Base-by-base conservation (phyloP, 257 asterid genomes). In the Rubia yunnanensis region DNA sequence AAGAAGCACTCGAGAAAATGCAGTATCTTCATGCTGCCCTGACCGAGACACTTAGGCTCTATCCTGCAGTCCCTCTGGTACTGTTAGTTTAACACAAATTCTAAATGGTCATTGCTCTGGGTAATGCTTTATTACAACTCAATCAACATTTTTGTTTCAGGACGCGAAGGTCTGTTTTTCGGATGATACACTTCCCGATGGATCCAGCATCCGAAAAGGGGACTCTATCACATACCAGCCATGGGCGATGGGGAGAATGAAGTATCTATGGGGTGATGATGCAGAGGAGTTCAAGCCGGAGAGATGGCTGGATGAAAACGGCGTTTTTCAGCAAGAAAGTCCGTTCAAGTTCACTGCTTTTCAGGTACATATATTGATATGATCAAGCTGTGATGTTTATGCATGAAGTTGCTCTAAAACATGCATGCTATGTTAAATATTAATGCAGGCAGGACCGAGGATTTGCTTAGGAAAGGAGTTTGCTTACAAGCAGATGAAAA, bases 401-500 rank as follows among this genome's bases (percentile, higher is more conserved):
- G 38, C 56, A 44, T 15, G 2, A 44, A 15, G 18, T 1, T 10
- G 48, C 3, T 39, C 18, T n/a, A n/a, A 44, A 20, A 65, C 60
- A 23, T 75, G 60, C 22, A 39, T 39, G 18, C 1, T 11, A 11
- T 48, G 44, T 11, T 10, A 39, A 11, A 2, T 31, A 57, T 73
- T 3, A 49, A 61, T 75, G 75, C 82, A 87, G 95, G 91, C 83
- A 5, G 91, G 95, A 2, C 95, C 95, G 17, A 70, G 87, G 31
- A 82, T 84, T 50, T 84, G 89, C 44, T 55, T 86, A 14, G 95
- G 95, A 13, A 86, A 82, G 71, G 88, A 86, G 73, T 86, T 86
- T 71, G 91, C 95, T 10, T 84, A 82, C 71, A 66, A 88, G 55
- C 91, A 86, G 84, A 84, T 84, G 95, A 86, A 86, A 70, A 83